These are phyloP conservation scores for Russula sp. DNA, from an alignment of 768 basidiomycete species.

Conservation along the genomic window DNA sequence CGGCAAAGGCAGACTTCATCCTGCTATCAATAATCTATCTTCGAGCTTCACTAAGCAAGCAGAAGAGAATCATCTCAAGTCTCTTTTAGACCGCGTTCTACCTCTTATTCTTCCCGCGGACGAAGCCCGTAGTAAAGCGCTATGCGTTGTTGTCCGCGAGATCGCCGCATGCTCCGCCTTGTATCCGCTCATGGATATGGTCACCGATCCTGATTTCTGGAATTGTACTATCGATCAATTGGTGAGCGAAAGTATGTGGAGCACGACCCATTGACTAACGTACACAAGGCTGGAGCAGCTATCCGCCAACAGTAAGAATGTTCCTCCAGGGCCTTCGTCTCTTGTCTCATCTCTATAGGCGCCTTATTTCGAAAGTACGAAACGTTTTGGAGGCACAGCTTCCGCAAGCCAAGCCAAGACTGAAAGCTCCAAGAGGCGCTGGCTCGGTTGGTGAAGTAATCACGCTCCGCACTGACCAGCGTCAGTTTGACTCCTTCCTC, in stretches of 20 bases:
- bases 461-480: conserved; percentile 71
- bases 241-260: conserved; percentile 44
- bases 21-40: conserved; percentile 82
- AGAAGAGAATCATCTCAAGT: conserved; percentile 79
- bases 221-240: conserved; percentile 88
- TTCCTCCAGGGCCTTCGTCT: conserved; percentile 32
- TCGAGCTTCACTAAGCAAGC: conserved; percentile 85
- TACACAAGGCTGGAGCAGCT: conserved; percentile 52
- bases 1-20: conserved; percentile 63
- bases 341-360: conserved; percentile 39
- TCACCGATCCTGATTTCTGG: conserved; percentile 96
- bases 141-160: conserved; percentile 74
- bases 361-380: conserved; percentile 81
- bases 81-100: conserved; percentile 64
- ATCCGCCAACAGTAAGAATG: conserved; percentile 63
- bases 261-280: conserved; percentile 8
- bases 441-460: conserved; percentile 57
- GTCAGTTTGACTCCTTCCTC: conserved; percentile 89
- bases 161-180: conserved; percentile 76
- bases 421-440: conserved; percentile 34
- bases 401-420: conserved; percentile 44
- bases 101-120: conserved; percentile 69
- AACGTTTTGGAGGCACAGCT: conserved; percentile 78
- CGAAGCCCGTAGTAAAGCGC: conserved; percentile 63
- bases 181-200: conserved; percentile 86